phyloP scores from a whole-genome alignment of 2,329 filamentous ascomycete species.

The Pleomassaria siparia region DNA sequence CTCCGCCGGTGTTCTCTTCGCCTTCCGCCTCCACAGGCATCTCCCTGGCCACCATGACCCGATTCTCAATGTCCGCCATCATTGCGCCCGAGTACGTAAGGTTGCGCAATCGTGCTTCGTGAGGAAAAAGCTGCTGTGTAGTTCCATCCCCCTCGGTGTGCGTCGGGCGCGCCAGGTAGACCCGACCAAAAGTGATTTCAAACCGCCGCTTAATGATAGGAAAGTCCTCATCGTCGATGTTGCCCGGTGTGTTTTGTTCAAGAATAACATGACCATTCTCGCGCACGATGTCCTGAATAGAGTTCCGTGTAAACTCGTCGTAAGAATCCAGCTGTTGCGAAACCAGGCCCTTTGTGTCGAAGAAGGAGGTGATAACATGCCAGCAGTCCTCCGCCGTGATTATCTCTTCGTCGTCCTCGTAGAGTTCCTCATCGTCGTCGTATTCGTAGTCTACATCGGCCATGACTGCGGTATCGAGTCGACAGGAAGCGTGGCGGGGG shows the following conservation, averaged over 20 bases:
- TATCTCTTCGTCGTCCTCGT: slow-evolving; percentile 59
- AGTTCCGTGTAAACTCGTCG: slow-evolving; percentile 92
- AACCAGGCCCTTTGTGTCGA: slow-evolving; percentile 91
- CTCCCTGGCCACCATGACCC: slow-evolving; percentile 80
- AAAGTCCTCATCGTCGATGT: slow-evolving; percentile 66
- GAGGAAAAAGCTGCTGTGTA: slow-evolving; percentile 81
- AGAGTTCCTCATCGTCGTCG: slow-evolving; percentile 64
- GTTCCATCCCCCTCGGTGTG: slow-evolving; percentile 92
- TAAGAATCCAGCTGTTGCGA: slow-evolving; percentile 98
- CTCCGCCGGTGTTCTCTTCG: slow-evolving; percentile 53
- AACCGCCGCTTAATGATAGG: slow-evolving; percentile 87
- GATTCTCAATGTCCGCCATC: slow-evolving; percentile 85
- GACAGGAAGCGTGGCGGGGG: not conserved
- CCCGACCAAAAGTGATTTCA: slow-evolving; percentile 89
- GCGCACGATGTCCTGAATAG: slow-evolving; percentile 90
- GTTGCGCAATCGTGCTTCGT: slow-evolving; percentile 94
- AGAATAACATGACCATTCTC: slow-evolving; percentile 91
- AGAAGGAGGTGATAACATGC: slow-evolving; percentile 96
- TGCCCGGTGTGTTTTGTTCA: slow-evolving; percentile 83
- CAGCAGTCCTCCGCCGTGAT: slow-evolving; percentile 98
- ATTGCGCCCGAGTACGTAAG: slow-evolving; percentile 92
- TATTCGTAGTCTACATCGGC: slow-evolving; percentile 65
- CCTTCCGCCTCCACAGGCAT: slow-evolving; percentile 67
- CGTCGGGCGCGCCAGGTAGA: slow-evolving; percentile 85
- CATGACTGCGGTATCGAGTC: slow-evolving; percentile 42